A percentile compares a stretch with the other conserved stretches of the same genome.
phyloP scores from a whole-genome alignment of 352 stramenopile genomes.

The Phytophthora kernoviae region DNA sequence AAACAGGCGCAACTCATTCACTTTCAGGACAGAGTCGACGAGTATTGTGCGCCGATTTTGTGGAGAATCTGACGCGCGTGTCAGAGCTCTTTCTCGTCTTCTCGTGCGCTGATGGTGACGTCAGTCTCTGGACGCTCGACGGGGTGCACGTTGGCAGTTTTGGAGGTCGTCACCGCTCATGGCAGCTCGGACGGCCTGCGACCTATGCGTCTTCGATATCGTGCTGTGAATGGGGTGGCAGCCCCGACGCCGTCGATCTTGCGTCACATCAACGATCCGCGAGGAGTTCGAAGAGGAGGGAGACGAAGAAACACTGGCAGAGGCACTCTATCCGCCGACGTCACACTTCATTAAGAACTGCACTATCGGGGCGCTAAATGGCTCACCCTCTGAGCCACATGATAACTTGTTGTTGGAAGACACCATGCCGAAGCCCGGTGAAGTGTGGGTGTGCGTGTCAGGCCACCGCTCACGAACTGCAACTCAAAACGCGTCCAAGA shows the following conservation, averaged over 20 bases:
- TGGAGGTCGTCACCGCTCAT: conserved; percentile 56
- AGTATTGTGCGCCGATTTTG: conserved; percentile 59
- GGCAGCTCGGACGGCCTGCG: conserved; percentile 60
- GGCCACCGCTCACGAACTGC: conserved; percentile 50
- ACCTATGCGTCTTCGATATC: conserved; percentile 53
- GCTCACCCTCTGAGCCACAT: conserved; percentile 35
- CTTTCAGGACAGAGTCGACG: conserved; percentile 27
- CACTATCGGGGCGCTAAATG: conserved; percentile 54
- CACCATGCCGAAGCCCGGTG: conserved; percentile 73
- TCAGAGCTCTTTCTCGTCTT: conserved; percentile 68
- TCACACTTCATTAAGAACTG: conserved; percentile 64
- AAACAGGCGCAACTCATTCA: conserved; percentile 4
- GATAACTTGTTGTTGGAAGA: conserved; percentile 77
- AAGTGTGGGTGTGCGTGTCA: conserved; percentile 77
- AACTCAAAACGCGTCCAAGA: conserved; percentile 38
- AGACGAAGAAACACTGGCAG: conserved; percentile 18
- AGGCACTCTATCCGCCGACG: conserved; percentile 9
- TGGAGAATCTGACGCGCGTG: conserved; percentile 61
- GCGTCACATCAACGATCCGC: conserved; percentile 6
- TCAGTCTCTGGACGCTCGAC: conserved; percentile 78
- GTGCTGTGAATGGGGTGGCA: conserved; percentile 47
- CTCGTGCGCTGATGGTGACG: conserved; percentile 63
- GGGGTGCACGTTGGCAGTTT: conserved; percentile 72
- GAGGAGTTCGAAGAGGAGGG: conserved; percentile 19
- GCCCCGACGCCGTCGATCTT: conserved; percentile 9